These are phyloP conservation scores for Martensiomyces pterosporus DNA, from an alignment of 192 early-diverging fungal genomes.

Conservation along the genomic window DNA sequence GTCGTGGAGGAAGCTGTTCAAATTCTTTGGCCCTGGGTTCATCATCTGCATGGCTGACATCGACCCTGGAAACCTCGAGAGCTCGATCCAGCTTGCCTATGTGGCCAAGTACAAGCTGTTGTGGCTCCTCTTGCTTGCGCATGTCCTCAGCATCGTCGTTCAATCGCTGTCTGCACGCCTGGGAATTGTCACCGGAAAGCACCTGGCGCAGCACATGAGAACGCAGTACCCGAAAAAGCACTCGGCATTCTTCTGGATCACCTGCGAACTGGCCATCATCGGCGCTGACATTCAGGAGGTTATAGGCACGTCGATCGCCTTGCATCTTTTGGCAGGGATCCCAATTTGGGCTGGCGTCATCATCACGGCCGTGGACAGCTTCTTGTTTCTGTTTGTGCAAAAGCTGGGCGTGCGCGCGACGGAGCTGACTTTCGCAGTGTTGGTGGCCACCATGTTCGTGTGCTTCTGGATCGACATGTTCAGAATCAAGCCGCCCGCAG, in stretches of 20 bases:
- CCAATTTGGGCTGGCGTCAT: conserved; percentile 62
- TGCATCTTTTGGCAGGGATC: conserved; percentile 62
- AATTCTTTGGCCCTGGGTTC: conserved; percentile 50
- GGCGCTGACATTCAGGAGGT: conserved; percentile 62
- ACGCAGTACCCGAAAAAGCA: conserved; percentile 23
- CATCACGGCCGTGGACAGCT: conserved; percentile 67
- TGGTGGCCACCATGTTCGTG: conserved; percentile 58
- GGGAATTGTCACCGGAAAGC: conserved; percentile 53
- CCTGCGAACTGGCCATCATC: conserved; percentile 53
- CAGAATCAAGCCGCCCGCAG: conserved; percentile 22
- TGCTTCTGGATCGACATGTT: conserved; percentile 68
- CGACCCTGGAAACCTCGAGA: conserved; percentile 57
- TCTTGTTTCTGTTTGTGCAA: conserved; percentile 60
- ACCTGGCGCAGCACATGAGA: conserved; percentile 46
- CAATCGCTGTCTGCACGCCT: conserved; percentile 46
- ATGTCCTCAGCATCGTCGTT: conserved; percentile 47
- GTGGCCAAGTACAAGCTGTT: conserved; percentile 50
- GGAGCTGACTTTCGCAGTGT: conserved; percentile 57
- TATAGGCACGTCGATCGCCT: conserved; percentile 73
- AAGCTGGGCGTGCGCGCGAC: conserved; percentile 54
- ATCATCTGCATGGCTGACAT: conserved; percentile 46
- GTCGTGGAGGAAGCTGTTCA: conserved; percentile 47
- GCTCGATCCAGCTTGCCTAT: conserved; percentile 51
- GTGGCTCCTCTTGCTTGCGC: conserved; percentile 54
- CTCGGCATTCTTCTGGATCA: conserved; percentile 37